A percentile compares a stretch with the other conserved stretches of the same genome.
Evolutionary conservation across 2,329 filamentous ascomycete genomes (phyloP).

Genomic region (Berkeleyomyces basicola): DNA sequence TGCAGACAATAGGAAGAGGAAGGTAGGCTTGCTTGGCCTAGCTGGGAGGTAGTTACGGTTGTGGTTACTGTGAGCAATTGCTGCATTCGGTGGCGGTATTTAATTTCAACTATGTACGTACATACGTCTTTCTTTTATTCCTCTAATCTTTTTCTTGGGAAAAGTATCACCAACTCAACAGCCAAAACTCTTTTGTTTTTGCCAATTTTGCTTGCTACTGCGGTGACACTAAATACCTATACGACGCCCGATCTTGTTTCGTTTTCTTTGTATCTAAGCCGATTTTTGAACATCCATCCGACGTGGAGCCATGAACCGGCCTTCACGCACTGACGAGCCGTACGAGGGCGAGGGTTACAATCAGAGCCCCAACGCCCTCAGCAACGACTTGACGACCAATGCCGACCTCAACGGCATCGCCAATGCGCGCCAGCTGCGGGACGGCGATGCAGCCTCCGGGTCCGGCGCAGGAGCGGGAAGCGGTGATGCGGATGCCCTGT

Average conservation of each 20-base stretch:
- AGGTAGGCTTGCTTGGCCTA: too few species aligned
- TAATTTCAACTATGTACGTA: neutral
- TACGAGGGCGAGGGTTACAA: conserved; percentile 34
- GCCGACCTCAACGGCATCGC: conserved; percentile 39
- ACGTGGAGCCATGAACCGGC: conserved; percentile 32
- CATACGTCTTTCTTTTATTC: neutral
- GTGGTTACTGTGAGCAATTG: neutral
- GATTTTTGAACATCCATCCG: neutral
- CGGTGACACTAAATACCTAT: neutral
- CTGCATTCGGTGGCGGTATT: neutral
- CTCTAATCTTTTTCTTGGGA: neutral
- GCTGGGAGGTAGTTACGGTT: neutral
- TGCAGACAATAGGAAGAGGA: too few species aligned
- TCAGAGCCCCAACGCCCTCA: conserved; percentile 34
- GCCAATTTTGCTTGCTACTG: neutral
- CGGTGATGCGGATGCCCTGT: neutral
- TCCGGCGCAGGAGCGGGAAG: neutral
- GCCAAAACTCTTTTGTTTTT: neutral
- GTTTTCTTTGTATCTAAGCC: neutral
- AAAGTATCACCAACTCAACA: neutral
- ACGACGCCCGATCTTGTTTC: neutral
- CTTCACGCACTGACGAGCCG: conserved; percentile 36
- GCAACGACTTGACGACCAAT: conserved; percentile 33
- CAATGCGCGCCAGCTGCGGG: conserved; percentile 28
- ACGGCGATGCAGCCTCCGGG: neutral